Base-by-base conservation (phyloP, 352 stramenopile species). In the Globisporangium acanthophoron region DNA sequence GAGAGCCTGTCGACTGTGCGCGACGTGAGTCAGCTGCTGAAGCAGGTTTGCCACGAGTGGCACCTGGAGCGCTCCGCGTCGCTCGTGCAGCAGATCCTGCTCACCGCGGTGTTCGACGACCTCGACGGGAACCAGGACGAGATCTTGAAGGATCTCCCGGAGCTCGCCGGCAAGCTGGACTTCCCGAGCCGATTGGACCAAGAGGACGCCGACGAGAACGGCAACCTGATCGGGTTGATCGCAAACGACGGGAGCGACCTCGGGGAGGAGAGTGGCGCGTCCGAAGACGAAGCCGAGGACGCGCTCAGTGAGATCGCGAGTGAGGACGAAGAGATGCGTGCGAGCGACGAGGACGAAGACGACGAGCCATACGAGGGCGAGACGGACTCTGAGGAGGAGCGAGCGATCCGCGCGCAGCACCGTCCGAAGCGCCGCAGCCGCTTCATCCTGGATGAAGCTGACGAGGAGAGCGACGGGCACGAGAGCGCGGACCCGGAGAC, bases 101-200 rank as follows among this genome's bases (percentile, higher is more conserved):
- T 94, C 11, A 88, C 74, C 13, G 68, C 70, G 9, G 72, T 92
- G 5, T 91, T 93, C 59, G 83, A 95, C 51, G 85, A 95, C 46
- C 56, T 95, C 3, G 83, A 95, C n/a, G 85, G 83, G 43, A 80
- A 88, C 48, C 80, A 87, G 40, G 80, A 92, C 50, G 85, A 88
- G 15, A 80, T 92, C 20, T 59, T 90, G 39, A 52, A 71, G 16
- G 77, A 83, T 43, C 64, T 92, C 51, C 81, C 83, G 20, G 59
- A 77, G 27, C 71, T 90, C 46, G 62, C 61, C 58, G 79, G 67
- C 8, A 65, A 75, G 55, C 57, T 95, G 16, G 85, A 95, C 54
- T 93, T 95, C 44, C 85, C 85, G 0, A 92, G 73, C 43, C 76
- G 85, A 54, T 74, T 91, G 45, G 76, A 90, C 58, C 68, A 90